Conservation (phyloP, 805 yeast species). For the Isabelozyma pseudorhagii region DNA sequence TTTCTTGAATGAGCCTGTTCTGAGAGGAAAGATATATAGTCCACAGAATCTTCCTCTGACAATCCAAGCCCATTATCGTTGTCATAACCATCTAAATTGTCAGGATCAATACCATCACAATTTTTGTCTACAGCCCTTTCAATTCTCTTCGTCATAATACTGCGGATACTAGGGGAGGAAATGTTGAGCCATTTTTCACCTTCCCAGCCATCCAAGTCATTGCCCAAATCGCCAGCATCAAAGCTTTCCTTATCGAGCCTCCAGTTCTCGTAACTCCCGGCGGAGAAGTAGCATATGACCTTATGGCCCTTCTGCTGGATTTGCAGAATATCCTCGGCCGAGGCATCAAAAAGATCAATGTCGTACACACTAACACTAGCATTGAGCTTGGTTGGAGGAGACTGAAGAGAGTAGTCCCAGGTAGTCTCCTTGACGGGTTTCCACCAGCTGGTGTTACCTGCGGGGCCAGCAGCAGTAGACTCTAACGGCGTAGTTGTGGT, state of each 20-base stretch:
- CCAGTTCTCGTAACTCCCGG: constrained; percentile 28
- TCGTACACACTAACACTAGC: constrained; percentile 14
- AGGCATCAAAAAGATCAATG: constrained; percentile 20
- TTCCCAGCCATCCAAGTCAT: constrained; percentile 20
- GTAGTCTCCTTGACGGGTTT: constrained; percentile 7
- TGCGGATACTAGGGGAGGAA: constrained; percentile 12
- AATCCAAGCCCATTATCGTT: constrained; percentile 24
- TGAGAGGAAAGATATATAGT: constrained; percentile 19
- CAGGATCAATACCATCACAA: constrained; percentile 29
- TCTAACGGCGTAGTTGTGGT: too few relatives aligned
- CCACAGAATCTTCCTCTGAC: constrained; percentile 15
- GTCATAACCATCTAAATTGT: constrained; percentile 24
- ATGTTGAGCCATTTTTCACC: constrained; percentile 25
- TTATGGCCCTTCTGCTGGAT: constrained; percentile 14
- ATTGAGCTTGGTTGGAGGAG: constrained; percentile 6
- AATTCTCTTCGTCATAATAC: constrained; percentile 16
- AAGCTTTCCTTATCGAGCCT: constrained; percentile 17
- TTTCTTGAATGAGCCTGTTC: constrained; percentile 12
- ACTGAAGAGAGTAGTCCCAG: constrained; percentile 19
- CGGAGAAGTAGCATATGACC: constrained; percentile 28
- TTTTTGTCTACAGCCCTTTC: constrained; percentile 14
- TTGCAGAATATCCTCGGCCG: constrained; percentile 5
- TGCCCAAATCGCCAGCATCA: constrained; percentile 15
- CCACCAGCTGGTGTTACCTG: constrained; percentile 2
- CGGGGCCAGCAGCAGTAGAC: neutral